These are phyloP conservation scores for Meripilus lineatus DNA, from an alignment of 1,284 basidiomycete genomes.

Conservation along the genomic window DNA sequence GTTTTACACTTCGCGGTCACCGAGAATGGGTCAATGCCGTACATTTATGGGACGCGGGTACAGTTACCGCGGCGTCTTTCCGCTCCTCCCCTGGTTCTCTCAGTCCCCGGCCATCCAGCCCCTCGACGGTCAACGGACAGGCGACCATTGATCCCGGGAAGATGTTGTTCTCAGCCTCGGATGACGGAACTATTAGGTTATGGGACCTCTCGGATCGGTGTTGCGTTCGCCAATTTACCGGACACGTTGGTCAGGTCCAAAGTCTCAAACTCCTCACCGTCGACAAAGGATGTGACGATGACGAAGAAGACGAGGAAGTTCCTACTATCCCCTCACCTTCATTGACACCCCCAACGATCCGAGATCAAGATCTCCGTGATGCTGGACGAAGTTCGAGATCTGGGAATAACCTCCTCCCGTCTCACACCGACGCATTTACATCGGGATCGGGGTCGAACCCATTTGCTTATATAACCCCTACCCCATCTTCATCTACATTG, in stretches of 20 bases:
- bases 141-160: slow-evolving; percentile 68
- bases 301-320: slow-evolving; percentile 5
- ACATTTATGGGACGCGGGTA: slow-evolving; percentile 82
- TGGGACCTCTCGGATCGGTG: slow-evolving; percentile 87
- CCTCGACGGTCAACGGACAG: slow-evolving; percentile 2
- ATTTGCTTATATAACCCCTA: slow-evolving; percentile 4
- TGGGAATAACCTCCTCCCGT: too few species aligned
- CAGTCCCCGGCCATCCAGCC: background rate
- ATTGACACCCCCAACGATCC: background rate
- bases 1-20: slow-evolving; percentile 92
- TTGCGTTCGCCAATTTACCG: slow-evolving; percentile 82
- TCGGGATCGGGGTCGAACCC: slow-evolving; percentile 8
- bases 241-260: slow-evolving; percentile 95
- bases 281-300: slow-evolving; percentile 20
- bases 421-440: background rate
- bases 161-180: slow-evolving; percentile 95
- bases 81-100: slow-evolving; percentile 35
- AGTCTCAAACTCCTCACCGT: slow-evolving; percentile 70
- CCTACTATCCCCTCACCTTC: background rate
- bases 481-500: too few species aligned
- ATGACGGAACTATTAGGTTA: slow-evolving; percentile 90
- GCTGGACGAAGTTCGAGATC: too few species aligned
- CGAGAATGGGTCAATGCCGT: slow-evolving; percentile 97
- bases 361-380: background rate
- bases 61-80: slow-evolving; percentile 34